Conservation (phyloP, 352 stramenopile species). For the Pythium graminicola region DNA sequence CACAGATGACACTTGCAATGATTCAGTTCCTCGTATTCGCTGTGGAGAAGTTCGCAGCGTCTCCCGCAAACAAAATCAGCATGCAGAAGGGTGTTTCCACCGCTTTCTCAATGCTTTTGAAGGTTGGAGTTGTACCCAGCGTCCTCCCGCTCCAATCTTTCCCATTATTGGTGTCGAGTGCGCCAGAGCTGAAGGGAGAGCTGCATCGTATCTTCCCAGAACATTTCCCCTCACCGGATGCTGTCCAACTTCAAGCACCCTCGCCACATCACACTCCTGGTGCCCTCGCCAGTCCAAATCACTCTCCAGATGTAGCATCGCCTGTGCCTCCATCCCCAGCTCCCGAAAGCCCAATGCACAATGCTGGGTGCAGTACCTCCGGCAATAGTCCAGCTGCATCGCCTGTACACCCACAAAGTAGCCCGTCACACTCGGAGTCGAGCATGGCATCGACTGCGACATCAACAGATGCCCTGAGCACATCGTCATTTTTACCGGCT, state of each 20-base stretch:
- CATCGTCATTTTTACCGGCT: conserved; percentile 69
- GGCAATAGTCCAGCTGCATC: conserved; percentile 36
- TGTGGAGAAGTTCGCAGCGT: conserved; percentile 81
- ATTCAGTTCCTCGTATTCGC: conserved; percentile 82
- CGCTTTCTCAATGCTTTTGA: conserved; percentile 64
- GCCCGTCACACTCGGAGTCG: conserved; percentile 56
- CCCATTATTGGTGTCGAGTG: conserved; percentile 54
- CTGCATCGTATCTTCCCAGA: conserved; percentile 79
- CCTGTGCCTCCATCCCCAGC: conserved; percentile 31
- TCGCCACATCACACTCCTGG: conserved; percentile 18
- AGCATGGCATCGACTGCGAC: conserved; percentile 39
- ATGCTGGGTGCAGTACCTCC: conserved; percentile 35
- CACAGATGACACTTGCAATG: conserved; percentile 75
- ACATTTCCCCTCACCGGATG: conserved; percentile 64
- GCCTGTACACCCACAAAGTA: conserved; percentile 47
- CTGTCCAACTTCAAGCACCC: conserved; percentile 30
- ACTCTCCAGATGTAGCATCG: conserved; percentile 32
- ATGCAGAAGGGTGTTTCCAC: conserved; percentile 83
- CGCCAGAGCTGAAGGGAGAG: conserved; percentile 60
- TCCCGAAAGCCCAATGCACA: conserved; percentile 47
- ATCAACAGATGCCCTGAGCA: conserved; percentile 62
- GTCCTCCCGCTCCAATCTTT: conserved; percentile 73
- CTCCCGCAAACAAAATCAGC: conserved; percentile 55
- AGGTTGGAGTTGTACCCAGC: conserved; percentile 65
- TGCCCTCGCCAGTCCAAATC: conserved; percentile 30